phyloP scores from a whole-genome alignment of 495 filamentous ascomycete species.

The Rhypophila decipiens region DNA sequence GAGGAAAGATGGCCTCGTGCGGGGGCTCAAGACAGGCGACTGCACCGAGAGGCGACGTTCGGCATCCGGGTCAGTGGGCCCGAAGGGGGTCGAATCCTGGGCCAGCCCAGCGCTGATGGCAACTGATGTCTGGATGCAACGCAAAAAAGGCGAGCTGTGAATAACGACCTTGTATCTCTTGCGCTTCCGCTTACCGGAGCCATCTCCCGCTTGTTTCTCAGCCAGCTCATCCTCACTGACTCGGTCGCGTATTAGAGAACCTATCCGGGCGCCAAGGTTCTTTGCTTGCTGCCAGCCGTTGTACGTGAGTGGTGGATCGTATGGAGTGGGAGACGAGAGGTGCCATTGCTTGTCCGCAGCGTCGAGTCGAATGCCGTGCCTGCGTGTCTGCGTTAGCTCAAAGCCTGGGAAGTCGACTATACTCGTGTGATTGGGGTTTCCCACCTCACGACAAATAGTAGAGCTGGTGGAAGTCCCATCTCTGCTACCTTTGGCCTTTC shows the following conservation, averaged over 20 bases:
- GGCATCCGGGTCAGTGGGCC: slow-evolving; percentile 15
- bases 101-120: slow-evolving; percentile 85
- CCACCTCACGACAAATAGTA: slow-evolving; percentile 75
- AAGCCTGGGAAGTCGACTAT: too few species aligned
- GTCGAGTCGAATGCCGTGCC: slow-evolving; percentile 89
- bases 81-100: slow-evolving; percentile 44
- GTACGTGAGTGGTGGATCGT: slow-evolving; percentile 93
- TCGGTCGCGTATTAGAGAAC: slow-evolving; percentile 56
- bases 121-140: slow-evolving; percentile 89
- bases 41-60: slow-evolving; percentile 1
- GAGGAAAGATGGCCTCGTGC: slow-evolving; percentile 9
- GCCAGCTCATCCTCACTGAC: slow-evolving; percentile 32
- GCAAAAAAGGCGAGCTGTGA: slow-evolving; percentile 85
- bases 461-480: slow-evolving; percentile 44
- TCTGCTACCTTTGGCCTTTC: not conserved
- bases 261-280: slow-evolving; percentile 72
- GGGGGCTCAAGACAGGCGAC: slow-evolving; percentile 3
- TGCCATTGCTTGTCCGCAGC: slow-evolving; percentile 93
- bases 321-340: slow-evolving; percentile 86
- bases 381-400: too few species aligned
- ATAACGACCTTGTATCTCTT: slow-evolving; percentile 72
- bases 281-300: slow-evolving; percentile 86
- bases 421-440: too few species aligned
- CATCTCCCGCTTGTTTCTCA: slow-evolving; percentile 5
- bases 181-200: slow-evolving; percentile 28